Base-by-base conservation (phyloP, 768 basidiomycete species). In the Suillus ampliporus region DNA sequence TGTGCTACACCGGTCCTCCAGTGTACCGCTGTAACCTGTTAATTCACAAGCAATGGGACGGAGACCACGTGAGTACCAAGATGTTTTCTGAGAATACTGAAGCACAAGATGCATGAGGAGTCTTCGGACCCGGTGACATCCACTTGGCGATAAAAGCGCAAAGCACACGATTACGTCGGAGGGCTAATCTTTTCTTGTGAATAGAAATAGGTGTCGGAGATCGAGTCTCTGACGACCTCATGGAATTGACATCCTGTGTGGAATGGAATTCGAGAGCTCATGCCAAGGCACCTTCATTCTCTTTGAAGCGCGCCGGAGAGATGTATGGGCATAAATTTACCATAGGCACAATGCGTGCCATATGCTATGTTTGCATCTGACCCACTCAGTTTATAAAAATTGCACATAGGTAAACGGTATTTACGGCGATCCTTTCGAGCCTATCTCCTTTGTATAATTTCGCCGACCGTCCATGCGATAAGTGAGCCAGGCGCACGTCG, bases 211-310 rank as follows among this genome's bases (percentile, higher is more conserved):
- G 28, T 53, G 17, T 34, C 17, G 3, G 11, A 14, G 21, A 37
- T 53, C 52, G 17, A 56, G 38, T 40, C 23, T 56, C 17, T 19
- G 38, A 40, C 37, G 17, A 6, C 53, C 53, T 56, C 53, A 19
- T 56, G 53, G 35, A 17, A 3, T 38, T 38, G 35, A 54, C 35
- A 37, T 54, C 15, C 21, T 54, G 53, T 54, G 53, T 37, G 8
- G 50, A 51, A 51, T 51, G 28, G 28, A 19, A 0, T 19, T 28
- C 2, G 3, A 31, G 31, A 51, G 19, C 31, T 51, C 19, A 34
- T 51, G 50, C 19, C n/a, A 51, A 51, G 50, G 50, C n/a, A 51
- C 50, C 6, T 19, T n/a, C 3, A 51, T n/a, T 34, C 31, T 51
- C 50, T 1, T 17, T 5, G 10, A 31, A 13, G 19, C 11, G 31